Base-by-base conservation (phyloP, 306 rosid genomes). In the Oemleria cerasiformis region DNA sequence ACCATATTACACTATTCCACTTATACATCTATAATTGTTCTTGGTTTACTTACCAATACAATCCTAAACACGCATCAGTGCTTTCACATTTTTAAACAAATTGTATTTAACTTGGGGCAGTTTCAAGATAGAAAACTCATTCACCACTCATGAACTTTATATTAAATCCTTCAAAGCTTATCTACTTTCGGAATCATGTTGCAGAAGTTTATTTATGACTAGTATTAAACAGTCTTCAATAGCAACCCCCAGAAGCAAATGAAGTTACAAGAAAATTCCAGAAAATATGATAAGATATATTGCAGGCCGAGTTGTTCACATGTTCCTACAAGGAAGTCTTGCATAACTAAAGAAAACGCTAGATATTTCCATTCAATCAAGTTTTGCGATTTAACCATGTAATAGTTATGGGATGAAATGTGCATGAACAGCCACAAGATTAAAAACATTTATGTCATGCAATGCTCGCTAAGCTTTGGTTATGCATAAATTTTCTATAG, bases 371-470 rank as follows among this genome's bases (percentile, higher is more conserved):
- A 15, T 0, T 15, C 38, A 25, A 30, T 5, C 15, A 44, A 48
- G n/a, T n/a, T 44, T 66, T 16, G 30, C 10, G 44, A 48, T 16
- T 48, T 67, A 16, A 67, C 30, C 25, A 21, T 8, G 21, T 5
- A 40, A 39, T n/a, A 73, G 40, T 47, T 72, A 19, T 38, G 55
- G 43, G 14, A 47, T 49, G 49, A 45, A 48, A 45, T 16, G 67
- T 42, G 45, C 36, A 23, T 44, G 47, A 44, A n/a, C 61, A 59
- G 20, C 65, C 51, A 30, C 19, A 21, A 6, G 5, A 13, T n/a
- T 17, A 39, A 5, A 13, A 51, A 36, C 48, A 66, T n/a, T 39
- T 11, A 36, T 36, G 42, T 68, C 3, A 5, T 16, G 10, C 44
- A 48, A 45, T 15, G 36, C 9, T 6, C 3, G 51, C 45, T 13